Evolutionary conservation across 2,329 filamentous ascomycete genomes (phyloP).

Genomic region (Claviceps pusilla): DNA sequence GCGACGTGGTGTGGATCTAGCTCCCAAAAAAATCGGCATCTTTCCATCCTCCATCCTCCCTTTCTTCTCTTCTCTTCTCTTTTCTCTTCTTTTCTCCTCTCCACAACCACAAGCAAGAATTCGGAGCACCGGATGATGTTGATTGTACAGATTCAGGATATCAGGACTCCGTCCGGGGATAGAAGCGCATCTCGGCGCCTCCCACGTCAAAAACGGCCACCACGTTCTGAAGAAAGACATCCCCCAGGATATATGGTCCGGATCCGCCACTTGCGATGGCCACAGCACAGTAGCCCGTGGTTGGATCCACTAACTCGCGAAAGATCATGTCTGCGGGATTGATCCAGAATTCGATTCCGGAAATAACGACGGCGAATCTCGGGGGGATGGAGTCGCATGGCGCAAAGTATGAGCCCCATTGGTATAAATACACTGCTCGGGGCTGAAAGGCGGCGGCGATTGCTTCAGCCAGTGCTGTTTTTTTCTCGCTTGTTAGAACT

Average conservation of each 20-base stretch:
- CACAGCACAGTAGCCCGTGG: slow-evolving; percentile 33
- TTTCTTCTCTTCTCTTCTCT: neutral
- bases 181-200: slow-evolving; percentile 31
- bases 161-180: slow-evolving; percentile 11
- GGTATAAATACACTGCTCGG: slow-evolving; percentile 29
- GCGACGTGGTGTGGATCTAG: neutral
- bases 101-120: neutral
- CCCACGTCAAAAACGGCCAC: slow-evolving; percentile 34
- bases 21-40: neutral
- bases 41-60: neutral
- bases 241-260: slow-evolving; percentile 34
- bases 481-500: neutral
- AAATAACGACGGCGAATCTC: slow-evolving; percentile 29
- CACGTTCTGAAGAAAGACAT: slow-evolving; percentile 35
- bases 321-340: slow-evolving; percentile 34
- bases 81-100: neutral
- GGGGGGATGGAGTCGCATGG: slow-evolving; percentile 33
- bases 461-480: slow-evolving; percentile 28
- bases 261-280: slow-evolving; percentile 28
- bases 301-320: slow-evolving; percentile 25
- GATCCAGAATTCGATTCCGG: slow-evolving; percentile 28
- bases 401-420: slow-evolving; percentile 34
- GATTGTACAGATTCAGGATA: neutral
- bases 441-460: slow-evolving; percentile 33
- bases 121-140: neutral